Evolutionary conservation across 139 green algal species (phyloP).

Genomic region (Pleodorina starrii): DNA sequence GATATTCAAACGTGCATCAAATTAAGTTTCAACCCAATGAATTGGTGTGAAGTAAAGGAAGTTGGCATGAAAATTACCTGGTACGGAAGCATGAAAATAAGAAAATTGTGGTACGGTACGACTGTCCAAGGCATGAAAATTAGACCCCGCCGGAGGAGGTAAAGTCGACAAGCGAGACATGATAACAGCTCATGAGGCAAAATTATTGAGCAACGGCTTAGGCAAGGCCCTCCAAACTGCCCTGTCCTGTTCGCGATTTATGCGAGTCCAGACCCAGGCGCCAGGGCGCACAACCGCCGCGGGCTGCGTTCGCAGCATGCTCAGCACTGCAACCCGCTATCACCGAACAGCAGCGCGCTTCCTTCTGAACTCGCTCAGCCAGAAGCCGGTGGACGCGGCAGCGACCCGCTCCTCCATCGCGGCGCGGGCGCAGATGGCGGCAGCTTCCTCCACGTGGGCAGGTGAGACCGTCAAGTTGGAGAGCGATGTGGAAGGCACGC

Average conservation of each 20-base stretch:
- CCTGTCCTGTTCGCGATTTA: not conserved
- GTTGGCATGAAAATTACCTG: no score
- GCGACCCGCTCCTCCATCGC: not conserved
- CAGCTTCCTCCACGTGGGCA: slow-evolving; percentile 1
- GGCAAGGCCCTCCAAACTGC: no score
- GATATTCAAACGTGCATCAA: no score
- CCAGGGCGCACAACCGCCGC: not conserved
- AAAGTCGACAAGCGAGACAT: no score
- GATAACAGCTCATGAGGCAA: not conserved
- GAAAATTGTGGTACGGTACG: no score
- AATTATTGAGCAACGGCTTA: not conserved
- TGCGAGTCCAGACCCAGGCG: not conserved
- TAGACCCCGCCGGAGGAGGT: no score
- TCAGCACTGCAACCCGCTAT: not conserved
- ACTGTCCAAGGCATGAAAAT: no score
- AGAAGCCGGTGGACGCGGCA: not conserved
- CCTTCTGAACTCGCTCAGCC: not conserved
- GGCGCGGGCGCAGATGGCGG: not conserved
- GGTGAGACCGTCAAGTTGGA: not conserved
- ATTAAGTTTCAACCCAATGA: no score
- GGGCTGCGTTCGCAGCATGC: not conserved
- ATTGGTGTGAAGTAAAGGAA: no score
- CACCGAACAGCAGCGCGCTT: not conserved
- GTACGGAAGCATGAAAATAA: no score
- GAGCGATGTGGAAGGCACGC: no score